phyloP scores from a whole-genome alignment of 2,329 filamentous ascomycete species.

The Botrytis byssoidea region DNA sequence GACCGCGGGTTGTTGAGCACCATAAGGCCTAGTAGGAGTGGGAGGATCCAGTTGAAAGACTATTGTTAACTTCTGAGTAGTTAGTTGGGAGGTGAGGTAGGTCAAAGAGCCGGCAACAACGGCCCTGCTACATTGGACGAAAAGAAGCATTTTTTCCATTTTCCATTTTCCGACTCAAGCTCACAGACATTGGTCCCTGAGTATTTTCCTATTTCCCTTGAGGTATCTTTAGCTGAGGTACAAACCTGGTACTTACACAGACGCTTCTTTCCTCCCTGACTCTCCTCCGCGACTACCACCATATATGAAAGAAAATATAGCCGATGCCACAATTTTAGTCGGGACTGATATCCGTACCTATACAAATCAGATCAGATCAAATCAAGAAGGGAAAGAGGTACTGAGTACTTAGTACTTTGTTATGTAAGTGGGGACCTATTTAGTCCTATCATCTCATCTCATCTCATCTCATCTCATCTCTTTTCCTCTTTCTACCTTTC shows the following conservation, averaged over 20 bases:
- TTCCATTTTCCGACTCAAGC: background rate
- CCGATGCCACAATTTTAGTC: background rate
- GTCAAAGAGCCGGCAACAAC: conserved; percentile 4
- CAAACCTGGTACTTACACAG: background rate
- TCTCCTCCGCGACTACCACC: background rate
- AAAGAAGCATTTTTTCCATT: background rate
- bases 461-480: background rate
- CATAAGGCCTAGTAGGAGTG: background rate
- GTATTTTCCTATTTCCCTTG: background rate
- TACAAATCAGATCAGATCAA: background rate
- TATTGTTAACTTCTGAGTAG: background rate
- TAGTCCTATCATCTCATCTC: background rate
- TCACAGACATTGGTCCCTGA: background rate
- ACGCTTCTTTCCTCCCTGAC: background rate
- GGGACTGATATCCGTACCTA: background rate
- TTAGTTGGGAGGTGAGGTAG: background rate
- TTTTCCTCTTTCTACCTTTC: background rate
- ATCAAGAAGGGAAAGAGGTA: background rate
- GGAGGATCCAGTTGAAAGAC: background rate
- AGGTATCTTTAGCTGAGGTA: background rate
- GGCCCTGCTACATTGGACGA: background rate
- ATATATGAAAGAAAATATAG: background rate
- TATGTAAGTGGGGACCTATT: background rate
- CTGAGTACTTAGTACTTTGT: background rate
- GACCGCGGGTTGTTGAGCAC: background rate